Percentiles rank a stretch among this genome's conserved stretches.
Conservation (phyloP, 257 asterid genomes). For the Solanum boliviense region DNA sequence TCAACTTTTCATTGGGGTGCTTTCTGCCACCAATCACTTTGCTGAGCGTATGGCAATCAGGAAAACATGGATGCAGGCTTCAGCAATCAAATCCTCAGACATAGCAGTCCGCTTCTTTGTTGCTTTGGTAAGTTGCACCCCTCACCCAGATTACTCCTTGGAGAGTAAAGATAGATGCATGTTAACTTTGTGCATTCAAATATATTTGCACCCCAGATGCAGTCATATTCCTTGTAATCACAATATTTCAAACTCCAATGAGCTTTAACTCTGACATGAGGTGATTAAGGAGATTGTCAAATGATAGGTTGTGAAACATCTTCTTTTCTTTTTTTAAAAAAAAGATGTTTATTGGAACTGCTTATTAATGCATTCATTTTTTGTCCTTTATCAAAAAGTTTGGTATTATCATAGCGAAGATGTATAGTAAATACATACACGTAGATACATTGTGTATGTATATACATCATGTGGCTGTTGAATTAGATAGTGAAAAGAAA, state of each 20-base stretch:
- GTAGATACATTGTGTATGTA: neutral
- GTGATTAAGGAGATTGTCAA: neutral
- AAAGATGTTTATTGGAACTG: neutral
- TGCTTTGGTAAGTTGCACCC: constrained; percentile 21
- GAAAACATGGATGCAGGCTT: constrained; percentile 93
- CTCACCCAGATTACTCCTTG: neutral
- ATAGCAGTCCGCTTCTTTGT: constrained; percentile 92
- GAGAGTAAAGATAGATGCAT: neutral
- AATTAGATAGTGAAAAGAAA: neutral
- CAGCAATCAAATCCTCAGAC: constrained; percentile 45
- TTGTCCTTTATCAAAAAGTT: neutral
- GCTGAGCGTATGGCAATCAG: constrained; percentile 98
- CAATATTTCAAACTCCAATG: neutral
- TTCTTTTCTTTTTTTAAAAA: too few species aligned
- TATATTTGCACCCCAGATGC: neutral
- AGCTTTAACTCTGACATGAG: neutral
- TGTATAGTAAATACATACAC: neutral
- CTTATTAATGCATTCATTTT: constrained; percentile 15
- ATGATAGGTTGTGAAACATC: neutral
- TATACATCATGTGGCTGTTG: neutral
- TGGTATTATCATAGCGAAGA: neutral
- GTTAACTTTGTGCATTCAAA: neutral
- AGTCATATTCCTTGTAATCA: neutral
- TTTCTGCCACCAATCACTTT: constrained; percentile 95
- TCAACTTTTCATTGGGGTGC: constrained; percentile 84